Percentiles rank a stretch among this genome's conserved stretches.
Conservation (phyloP, 1,284 basidiomycete species). For the Pholiota adiposa region DNA sequence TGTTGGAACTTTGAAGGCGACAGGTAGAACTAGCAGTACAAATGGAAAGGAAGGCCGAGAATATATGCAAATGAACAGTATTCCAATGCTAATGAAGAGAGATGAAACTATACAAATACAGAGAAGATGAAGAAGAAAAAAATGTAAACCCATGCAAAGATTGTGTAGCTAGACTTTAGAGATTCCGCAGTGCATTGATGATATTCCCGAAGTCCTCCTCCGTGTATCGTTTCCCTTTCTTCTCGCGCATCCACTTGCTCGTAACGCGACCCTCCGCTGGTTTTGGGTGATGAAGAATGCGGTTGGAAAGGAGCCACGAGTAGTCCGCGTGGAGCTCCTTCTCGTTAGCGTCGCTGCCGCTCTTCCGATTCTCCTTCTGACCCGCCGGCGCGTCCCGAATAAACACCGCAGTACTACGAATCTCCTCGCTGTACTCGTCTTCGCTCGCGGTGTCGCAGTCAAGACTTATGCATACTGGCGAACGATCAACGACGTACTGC, state of each 20-base stretch:
- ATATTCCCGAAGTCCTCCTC: conserved; percentile 37
- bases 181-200: conserved; percentile 26
- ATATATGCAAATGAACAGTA: not conserved
- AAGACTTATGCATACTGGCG: not conserved
- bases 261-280: conserved; percentile 20
- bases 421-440: conserved; percentile 5
- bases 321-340: conserved; percentile 21
- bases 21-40: not conserved
- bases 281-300: conserved; percentile 22
- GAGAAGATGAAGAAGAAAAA: too few species aligned
- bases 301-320: conserved; percentile 28
- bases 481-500: conserved; percentile 3
- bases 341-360: conserved; percentile 6
- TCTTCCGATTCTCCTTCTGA: not conserved
- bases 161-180: not conserved
- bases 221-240: conserved; percentile 38
- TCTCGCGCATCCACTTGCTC: conserved; percentile 42
- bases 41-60: not conserved
- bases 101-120: not conserved
- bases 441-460: conserved; percentile 18
- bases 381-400: conserved; percentile 2
- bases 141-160: not conserved
- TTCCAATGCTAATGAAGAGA: not conserved
- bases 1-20: not conserved
- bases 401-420: not conserved